Evolutionary conservation across 352 stramenopile species (phyloP).

Genomic region (Globisporangium splendens): DNA sequence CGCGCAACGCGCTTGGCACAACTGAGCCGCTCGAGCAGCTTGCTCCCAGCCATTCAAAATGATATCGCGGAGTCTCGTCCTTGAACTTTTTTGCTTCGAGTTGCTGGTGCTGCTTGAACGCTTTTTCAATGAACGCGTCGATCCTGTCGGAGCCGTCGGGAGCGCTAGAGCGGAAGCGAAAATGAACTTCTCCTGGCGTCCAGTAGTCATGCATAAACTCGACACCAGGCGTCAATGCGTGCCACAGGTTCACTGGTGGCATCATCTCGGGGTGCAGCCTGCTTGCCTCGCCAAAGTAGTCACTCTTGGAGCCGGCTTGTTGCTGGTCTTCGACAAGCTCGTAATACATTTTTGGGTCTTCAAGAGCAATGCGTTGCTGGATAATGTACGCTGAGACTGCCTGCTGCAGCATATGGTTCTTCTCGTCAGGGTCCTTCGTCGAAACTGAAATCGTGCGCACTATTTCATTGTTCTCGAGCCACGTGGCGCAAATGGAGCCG

Average conservation of each 20-base stretch:
- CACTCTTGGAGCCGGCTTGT: not conserved
- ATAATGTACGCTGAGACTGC: slow-evolving; percentile 9
- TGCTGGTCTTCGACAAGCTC: slow-evolving; percentile 4
- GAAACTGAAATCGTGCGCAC: not conserved
- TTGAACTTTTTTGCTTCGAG: slow-evolving; percentile 6
- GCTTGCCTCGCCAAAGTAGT: not conserved
- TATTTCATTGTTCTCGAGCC: not conserved
- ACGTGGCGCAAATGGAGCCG: not conserved
- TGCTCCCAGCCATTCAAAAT: slow-evolving; percentile 1
- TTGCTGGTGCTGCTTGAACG: slow-evolving; percentile 18
- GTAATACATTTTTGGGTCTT: slow-evolving; percentile 4
- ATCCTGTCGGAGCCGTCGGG: slow-evolving; percentile 16
- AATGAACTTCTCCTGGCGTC: slow-evolving; percentile 1
- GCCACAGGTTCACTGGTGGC: slow-evolving; percentile 7
- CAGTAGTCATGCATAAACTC: slow-evolving; percentile 6
- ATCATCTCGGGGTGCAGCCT: slow-evolving; percentile 3
- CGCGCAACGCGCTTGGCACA: not conserved
- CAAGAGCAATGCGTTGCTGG: not conserved
- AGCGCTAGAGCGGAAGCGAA: slow-evolving; percentile 10
- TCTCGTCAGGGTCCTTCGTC: not conserved
- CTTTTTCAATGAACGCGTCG: slow-evolving; percentile 18
- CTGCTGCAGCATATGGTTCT: slow-evolving; percentile 10
- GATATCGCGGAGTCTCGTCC: slow-evolving; percentile 14
- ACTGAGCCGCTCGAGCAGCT: not conserved
- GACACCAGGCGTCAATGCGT: not conserved